Evolutionary conservation across 257 asterid genomes (phyloP).

Genomic region (Forsythia suspensa): DNA sequence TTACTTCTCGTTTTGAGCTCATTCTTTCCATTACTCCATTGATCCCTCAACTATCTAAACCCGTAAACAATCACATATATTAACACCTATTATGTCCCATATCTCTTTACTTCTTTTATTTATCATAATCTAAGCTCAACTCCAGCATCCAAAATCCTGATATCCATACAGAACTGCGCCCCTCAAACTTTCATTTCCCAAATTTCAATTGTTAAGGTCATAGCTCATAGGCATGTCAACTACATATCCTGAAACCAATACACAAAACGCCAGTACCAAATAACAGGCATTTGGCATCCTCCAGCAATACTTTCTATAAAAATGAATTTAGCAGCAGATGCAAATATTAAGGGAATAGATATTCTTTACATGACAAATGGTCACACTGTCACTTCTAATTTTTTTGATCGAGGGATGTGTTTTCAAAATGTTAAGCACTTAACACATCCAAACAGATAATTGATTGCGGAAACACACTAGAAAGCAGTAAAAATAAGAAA

Average conservation of each 20-base stretch:
- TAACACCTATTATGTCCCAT: neutral
- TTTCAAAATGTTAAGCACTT: neutral
- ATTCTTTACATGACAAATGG: neutral
- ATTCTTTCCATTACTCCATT: too few species aligned
- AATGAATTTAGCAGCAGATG: neutral
- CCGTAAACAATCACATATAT: too few species aligned
- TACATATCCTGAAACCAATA: neutral
- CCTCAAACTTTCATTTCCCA: neutral
- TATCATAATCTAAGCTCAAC: too few species aligned
- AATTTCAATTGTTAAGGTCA: neutral
- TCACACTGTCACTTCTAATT: neutral
- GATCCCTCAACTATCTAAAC: too few species aligned
- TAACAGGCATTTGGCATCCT: neutral
- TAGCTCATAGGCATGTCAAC: neutral
- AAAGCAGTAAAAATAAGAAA: neutral
- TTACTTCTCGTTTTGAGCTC: neutral
- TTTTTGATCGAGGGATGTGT: neutral
- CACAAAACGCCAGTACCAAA: neutral
- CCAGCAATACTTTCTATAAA: neutral
- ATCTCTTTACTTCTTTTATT: neutral
- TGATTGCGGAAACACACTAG: neutral
- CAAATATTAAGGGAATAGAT: neutral
- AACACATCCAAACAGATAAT: neutral
- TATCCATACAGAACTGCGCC: neutral
- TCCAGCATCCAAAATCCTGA: neutral